Evolutionary conservation across 495 filamentous ascomycete species (phyloP).

Genomic region (Neurospora sublineolata): DNA sequence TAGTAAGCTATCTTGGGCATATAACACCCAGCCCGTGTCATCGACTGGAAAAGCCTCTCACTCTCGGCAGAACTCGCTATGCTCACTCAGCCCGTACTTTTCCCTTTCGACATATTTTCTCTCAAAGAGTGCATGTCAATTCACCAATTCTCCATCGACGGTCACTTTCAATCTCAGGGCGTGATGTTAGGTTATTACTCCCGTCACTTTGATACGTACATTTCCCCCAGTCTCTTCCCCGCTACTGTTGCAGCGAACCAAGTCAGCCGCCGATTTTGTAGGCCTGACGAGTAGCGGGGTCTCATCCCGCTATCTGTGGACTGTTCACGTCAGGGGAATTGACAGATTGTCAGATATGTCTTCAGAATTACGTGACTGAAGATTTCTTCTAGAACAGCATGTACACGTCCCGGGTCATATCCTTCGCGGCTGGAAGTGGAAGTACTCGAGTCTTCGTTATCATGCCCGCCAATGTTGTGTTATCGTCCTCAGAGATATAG

Average conservation of each 20-base stretch:
- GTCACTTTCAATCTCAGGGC: background rate
- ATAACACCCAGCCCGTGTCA: background rate
- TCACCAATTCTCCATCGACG: background rate
- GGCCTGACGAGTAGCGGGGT: background rate
- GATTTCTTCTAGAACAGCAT: background rate
- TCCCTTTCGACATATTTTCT: background rate
- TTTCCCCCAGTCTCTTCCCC: background rate
- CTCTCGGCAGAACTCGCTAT: background rate
- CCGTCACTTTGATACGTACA: background rate
- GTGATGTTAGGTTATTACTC: background rate
- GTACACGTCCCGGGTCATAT: background rate
- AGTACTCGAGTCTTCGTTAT: too few relatives aligned
- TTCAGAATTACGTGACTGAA: background rate
- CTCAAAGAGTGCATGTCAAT: background rate
- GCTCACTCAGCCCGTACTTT: background rate
- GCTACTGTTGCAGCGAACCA: background rate
- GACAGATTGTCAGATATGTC: background rate
- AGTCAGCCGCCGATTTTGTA: too few relatives aligned
- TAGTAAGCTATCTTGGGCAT: background rate
- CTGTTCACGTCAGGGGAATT: background rate
- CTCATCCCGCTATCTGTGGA: background rate
- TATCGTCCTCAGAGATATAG: background rate
- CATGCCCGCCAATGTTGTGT: background rate
- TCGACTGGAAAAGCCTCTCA: background rate
- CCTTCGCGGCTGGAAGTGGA: background rate